Conservation (phyloP, 805 yeast species). For the Saccharomycopsis vini region DNA sequence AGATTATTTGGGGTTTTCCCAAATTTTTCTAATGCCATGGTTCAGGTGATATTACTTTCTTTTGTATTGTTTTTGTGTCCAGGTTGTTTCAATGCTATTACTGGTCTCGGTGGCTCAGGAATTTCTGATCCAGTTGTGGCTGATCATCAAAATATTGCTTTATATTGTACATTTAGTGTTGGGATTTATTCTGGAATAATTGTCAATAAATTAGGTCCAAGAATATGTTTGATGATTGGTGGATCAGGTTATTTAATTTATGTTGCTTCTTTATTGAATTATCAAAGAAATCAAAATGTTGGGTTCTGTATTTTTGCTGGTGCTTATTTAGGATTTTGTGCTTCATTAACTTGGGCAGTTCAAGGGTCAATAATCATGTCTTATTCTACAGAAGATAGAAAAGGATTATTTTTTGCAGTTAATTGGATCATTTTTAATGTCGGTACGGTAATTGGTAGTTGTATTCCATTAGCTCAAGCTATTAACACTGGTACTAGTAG, state of each 20-base stretch:
- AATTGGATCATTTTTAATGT: slow-evolving; percentile 56
- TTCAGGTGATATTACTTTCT: slow-evolving; percentile 34
- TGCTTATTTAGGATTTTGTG: slow-evolving; percentile 48
- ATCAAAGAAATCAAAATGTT: slow-evolving; percentile 35
- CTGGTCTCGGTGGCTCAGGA: slow-evolving; percentile 43
- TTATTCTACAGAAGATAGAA: slow-evolving; percentile 45
- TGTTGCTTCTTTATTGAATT: slow-evolving; percentile 43
- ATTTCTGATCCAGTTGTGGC: slow-evolving; percentile 30
- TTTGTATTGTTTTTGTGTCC: slow-evolving; percentile 38
- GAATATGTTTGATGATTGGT: slow-evolving; percentile 39
- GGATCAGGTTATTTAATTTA: slow-evolving; percentile 48
- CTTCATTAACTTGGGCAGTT: slow-evolving; percentile 50
- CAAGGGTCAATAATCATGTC: slow-evolving; percentile 49
- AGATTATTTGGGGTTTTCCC: slow-evolving; percentile 2
- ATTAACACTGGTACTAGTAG: slow-evolving; percentile 31
- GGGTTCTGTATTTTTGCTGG: slow-evolving; percentile 51
- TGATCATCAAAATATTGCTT: slow-evolving; percentile 43
- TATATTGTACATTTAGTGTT: slow-evolving; percentile 44
- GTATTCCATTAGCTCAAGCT: slow-evolving; percentile 49
- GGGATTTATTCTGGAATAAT: slow-evolving; percentile 52
- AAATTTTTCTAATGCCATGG: slow-evolving; percentile 21
- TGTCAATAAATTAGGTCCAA: slow-evolving; percentile 40
- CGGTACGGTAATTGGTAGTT: slow-evolving; percentile 53
- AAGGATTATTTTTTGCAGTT: slow-evolving; percentile 44
- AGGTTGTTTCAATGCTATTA: slow-evolving; percentile 42